A percentile compares a stretch with the other conserved stretches of the same genome.
phyloP scores from a whole-genome alignment of 306 rosid species.

The Vachellia pachyceras region DNA sequence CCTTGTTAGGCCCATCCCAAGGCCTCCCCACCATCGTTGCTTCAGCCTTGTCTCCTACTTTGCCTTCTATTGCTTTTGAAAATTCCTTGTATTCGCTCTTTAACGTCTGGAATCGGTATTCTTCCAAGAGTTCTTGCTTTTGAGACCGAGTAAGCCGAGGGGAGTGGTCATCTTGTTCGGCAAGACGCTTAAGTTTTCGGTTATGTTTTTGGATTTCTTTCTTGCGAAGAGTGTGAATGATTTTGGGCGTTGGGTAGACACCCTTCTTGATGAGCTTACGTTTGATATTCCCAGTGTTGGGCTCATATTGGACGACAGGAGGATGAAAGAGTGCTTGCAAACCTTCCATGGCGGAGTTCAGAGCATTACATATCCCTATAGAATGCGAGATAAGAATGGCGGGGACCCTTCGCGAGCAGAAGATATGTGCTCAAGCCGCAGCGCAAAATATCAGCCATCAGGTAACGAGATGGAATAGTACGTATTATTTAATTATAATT shows the following conservation, averaged over 20 bases:
- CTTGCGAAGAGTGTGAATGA: constrained; percentile 81
- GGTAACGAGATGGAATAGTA: not conserved
- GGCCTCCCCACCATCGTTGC: constrained; percentile 68
- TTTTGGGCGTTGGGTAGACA: constrained; percentile 72
- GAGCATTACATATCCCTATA: not conserved
- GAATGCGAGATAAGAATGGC: not conserved
- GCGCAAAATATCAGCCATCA: not conserved
- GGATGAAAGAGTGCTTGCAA: constrained; percentile 39
- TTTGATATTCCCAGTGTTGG: constrained; percentile 65
- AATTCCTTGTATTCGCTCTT: constrained; percentile 65
- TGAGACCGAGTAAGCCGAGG: constrained; percentile 58
- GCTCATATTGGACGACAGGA: constrained; percentile 59
- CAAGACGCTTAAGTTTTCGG: constrained; percentile 57
- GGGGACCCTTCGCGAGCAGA: not conserved
- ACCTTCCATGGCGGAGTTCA: constrained; percentile 58
- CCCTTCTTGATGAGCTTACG: constrained; percentile 59
- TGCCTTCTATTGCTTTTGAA: constrained; percentile 50
- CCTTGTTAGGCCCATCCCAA: constrained; percentile 64
- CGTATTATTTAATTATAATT: too few relatives aligned
- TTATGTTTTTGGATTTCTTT: constrained; percentile 82
- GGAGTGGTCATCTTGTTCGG: constrained; percentile 29
- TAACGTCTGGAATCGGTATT: constrained; percentile 57
- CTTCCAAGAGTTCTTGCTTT: constrained; percentile 51
- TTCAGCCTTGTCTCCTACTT: constrained; percentile 15
- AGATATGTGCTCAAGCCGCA: not conserved